These are phyloP conservation scores for Psilocybe tampanensis DNA, from an alignment of 768 basidiomycete genomes.

Conservation along the genomic window DNA sequence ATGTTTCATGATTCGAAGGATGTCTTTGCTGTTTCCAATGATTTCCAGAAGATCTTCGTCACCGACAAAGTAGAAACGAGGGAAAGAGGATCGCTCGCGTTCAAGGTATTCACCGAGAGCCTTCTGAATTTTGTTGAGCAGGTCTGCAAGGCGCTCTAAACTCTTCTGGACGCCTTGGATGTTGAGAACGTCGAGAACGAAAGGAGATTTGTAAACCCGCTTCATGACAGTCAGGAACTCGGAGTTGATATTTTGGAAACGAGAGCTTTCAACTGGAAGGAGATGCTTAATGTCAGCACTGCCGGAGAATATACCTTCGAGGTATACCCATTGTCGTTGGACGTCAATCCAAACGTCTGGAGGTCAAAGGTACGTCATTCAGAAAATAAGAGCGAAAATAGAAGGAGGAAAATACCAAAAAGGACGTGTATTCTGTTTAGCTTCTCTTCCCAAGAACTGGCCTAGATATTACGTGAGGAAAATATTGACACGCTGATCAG, in stretches of 20 bases:
- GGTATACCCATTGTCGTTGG: slow-evolving; percentile 99
- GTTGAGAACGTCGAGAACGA: slow-evolving; percentile 95
- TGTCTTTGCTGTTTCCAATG: slow-evolving; percentile 99
- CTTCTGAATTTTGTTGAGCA: slow-evolving; percentile 98
- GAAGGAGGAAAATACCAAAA: slow-evolving; percentile 69
- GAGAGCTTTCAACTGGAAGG: slow-evolving; percentile 94
- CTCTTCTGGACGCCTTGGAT: slow-evolving; percentile 97
- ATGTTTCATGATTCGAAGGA: slow-evolving; percentile 97
- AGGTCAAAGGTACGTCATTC: background rate
- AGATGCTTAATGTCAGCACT: slow-evolving; percentile 99
- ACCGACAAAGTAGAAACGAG: slow-evolving; percentile 99
- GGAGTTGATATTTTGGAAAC: slow-evolving; percentile 97
- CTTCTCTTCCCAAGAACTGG: slow-evolving; percentile 95
- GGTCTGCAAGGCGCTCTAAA: slow-evolving; percentile 92
- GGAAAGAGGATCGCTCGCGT: slow-evolving; percentile 96
- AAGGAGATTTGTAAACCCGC: slow-evolving; percentile 99
- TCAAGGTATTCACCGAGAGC: slow-evolving; percentile 99
- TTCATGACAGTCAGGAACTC: slow-evolving; percentile 99
- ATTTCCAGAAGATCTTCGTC: slow-evolving; percentile 99
- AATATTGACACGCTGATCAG: background rate
- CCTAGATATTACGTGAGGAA: slow-evolving; percentile 38
- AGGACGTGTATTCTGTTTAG: slow-evolving; percentile 95
- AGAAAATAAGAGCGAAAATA: slow-evolving; percentile 5
- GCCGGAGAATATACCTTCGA: slow-evolving; percentile 99
- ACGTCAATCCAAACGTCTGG: slow-evolving; percentile 99